A percentile compares a stretch with the other conserved stretches of the same genome.
These are phyloP conservation scores for Protomyces gravidus DNA, from an alignment of 1,139 yeast species.

Conservation along the genomic window DNA sequence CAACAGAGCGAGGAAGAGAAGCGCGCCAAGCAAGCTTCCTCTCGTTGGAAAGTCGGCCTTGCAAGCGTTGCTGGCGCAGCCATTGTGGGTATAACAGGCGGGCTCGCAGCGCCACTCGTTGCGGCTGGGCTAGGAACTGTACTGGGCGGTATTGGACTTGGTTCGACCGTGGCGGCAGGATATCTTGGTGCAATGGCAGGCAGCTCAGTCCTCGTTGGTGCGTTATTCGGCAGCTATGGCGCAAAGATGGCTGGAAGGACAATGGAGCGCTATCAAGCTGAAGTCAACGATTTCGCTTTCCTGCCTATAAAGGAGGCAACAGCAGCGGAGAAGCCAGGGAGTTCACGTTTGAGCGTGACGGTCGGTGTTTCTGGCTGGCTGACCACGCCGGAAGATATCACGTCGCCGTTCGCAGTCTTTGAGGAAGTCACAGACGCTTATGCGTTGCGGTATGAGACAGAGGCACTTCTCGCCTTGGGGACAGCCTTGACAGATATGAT, in stretches of 20 bases:
- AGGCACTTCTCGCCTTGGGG: conserved; percentile 91
- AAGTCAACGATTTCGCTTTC: conserved; percentile 88
- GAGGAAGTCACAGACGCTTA: conserved; percentile 64
- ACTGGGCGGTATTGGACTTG: conserved; percentile 84
- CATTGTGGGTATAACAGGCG: conserved; percentile 91
- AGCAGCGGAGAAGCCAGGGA: neutral
- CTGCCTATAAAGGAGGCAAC: conserved; percentile 70
- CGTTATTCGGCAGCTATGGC: conserved; percentile 58
- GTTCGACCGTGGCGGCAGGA: conserved; percentile 68
- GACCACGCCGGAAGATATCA: conserved; percentile 90
- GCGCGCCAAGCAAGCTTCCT: conserved; percentile 7
- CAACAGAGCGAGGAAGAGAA: conserved; percentile 24
- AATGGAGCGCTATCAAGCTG: conserved; percentile 81
- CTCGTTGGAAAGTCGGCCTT: conserved; percentile 63
- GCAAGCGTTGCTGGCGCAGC: conserved; percentile 98
- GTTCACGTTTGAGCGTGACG: conserved; percentile 77
- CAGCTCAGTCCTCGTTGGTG: conserved; percentile 26
- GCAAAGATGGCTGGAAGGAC: conserved; percentile 83
- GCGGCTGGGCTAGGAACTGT: conserved; percentile 99
- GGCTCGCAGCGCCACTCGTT: conserved; percentile 91
- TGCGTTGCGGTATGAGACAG: conserved; percentile 95
- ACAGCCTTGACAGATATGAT: conserved; percentile 85
- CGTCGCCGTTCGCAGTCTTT: conserved; percentile 94
- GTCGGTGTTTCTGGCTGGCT: conserved; percentile 63
- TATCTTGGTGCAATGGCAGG: conserved; percentile 90